phyloP scores from a whole-genome alignment of 2,329 filamentous ascomycete species.

The Cordyceps sp. region DNA sequence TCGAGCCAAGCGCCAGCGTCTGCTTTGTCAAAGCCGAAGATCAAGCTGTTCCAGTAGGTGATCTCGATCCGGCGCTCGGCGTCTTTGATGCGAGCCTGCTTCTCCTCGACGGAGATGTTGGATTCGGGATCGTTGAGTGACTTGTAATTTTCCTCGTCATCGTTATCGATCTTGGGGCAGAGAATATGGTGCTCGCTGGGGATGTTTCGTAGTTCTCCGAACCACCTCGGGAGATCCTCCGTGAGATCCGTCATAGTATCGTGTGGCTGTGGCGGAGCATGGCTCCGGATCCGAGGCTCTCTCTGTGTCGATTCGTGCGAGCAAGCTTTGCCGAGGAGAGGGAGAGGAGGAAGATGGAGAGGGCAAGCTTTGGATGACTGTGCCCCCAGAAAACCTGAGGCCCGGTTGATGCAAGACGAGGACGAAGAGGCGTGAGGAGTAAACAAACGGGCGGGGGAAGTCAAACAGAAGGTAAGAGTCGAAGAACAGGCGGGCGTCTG shows the following conservation, averaged over 20 bases:
- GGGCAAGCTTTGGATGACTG: too few species aligned
- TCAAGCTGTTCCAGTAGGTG: conserved; percentile 50
- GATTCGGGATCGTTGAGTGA: conserved; percentile 29
- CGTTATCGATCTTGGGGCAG: conserved; percentile 46
- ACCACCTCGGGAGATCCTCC: conserved; percentile 25
- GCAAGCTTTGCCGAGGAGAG: too few species aligned
- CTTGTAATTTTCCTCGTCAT: conserved; percentile 46
- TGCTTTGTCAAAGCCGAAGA: conserved; percentile 49
- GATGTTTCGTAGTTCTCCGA: conserved; percentile 25
- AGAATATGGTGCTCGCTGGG: conserved; percentile 43
- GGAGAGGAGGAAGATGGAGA: too few species aligned
- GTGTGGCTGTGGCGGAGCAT: conserved; percentile 1
- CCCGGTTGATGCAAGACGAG: too few species aligned
- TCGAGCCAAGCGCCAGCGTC: conserved; percentile 41
- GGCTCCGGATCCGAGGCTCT: background rate
- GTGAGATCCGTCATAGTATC: conserved; percentile 19
- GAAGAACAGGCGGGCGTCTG: too few species aligned
- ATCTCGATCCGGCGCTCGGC: conserved; percentile 39
- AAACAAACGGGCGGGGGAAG: too few species aligned
- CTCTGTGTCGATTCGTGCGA: too few species aligned
- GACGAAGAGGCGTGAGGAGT: too few species aligned
- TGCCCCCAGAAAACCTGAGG: too few species aligned
- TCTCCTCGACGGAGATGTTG: conserved; percentile 31
- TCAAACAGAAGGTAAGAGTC: too few species aligned
- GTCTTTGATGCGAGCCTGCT: conserved; percentile 34